A percentile compares a stretch with the other conserved stretches of the same genome.
These are phyloP conservation scores for Toxoplasma gondii DNA, from an alignment of 169 alveolate species.

Conservation along the genomic window DNA sequence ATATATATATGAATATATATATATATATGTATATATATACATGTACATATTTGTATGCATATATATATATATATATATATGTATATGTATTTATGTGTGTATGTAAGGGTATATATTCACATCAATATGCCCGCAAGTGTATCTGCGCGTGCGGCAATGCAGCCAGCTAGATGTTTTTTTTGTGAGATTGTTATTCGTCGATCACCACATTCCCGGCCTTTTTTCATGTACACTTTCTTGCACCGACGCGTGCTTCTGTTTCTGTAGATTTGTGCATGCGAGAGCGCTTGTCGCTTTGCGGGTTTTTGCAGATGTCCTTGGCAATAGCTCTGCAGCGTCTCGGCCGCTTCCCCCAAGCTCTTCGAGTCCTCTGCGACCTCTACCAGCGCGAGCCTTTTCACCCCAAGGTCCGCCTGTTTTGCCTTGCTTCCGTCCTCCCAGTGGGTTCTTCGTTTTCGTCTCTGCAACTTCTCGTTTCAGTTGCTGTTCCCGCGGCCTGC, in stretches of 20 bases:
- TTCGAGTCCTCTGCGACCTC: neutral
- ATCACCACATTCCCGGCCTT: neutral
- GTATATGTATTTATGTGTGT: neutral
- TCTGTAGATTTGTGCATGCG: neutral
- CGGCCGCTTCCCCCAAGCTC: slow-evolving; percentile 1
- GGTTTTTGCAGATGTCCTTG: neutral
- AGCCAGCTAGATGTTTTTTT: too few species aligned
- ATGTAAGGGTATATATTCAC: neutral
- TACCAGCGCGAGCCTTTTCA: neutral
- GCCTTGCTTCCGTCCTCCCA: neutral
- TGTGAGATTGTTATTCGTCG: neutral
- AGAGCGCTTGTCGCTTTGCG: neutral
- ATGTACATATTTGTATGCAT: neutral
- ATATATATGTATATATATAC: neutral
- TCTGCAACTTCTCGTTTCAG: neutral
- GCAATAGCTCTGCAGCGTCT: neutral
- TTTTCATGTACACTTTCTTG: neutral
- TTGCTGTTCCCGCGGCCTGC: neutral
- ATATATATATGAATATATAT: neutral
- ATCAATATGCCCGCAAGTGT: neutral
- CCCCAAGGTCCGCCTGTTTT: neutral
- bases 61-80: neutral
- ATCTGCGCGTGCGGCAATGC: neutral
- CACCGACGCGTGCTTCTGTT: neutral
- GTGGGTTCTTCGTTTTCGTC: neutral